Evolutionary conservation across 306 rosid species (phyloP).

Genomic region (Quercus parvula): DNA sequence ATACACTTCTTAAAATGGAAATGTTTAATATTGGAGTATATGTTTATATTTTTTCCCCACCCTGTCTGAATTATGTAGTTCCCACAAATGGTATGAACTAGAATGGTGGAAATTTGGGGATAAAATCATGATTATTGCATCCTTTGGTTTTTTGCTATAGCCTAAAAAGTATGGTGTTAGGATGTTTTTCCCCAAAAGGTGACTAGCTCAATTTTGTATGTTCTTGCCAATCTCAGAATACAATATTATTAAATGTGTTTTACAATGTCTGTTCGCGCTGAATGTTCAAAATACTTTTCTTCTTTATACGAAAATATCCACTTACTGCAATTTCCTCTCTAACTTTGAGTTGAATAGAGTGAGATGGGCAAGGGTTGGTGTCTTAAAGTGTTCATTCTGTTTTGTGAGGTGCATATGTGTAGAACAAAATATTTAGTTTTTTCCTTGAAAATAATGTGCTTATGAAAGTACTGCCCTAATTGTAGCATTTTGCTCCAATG

Average conservation of each 20-base stretch:
- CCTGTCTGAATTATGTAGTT: constrained; percentile 45
- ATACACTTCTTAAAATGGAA: not conserved
- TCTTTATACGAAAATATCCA: not conserved
- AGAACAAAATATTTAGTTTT: not conserved
- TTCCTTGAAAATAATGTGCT: not conserved
- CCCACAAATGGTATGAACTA: constrained; percentile 59
- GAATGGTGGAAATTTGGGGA: constrained; percentile 84
- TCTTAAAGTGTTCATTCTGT: not conserved
- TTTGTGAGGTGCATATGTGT: not conserved
- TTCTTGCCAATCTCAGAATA: not conserved
- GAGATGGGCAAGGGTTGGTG: not conserved
- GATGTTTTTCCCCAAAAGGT: not conserved
- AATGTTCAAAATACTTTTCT: not conserved
- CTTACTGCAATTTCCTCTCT: not conserved
- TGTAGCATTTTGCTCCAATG: not conserved
- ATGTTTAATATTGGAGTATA: not conserved
- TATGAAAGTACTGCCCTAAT: not conserved
- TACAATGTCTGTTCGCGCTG: not conserved
- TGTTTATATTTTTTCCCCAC: not conserved
- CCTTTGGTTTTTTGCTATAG: not conserved
- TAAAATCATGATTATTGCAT: constrained; percentile 42
- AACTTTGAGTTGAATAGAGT: not conserved
- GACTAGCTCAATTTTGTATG: not conserved
- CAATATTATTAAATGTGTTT: not conserved
- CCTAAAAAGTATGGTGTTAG: not conserved